Percentiles rank a stretch among this genome's conserved stretches.
phyloP scores from a whole-genome alignment of 2,329 filamentous ascomycete species.

The Clarireedia hainanense region DNA sequence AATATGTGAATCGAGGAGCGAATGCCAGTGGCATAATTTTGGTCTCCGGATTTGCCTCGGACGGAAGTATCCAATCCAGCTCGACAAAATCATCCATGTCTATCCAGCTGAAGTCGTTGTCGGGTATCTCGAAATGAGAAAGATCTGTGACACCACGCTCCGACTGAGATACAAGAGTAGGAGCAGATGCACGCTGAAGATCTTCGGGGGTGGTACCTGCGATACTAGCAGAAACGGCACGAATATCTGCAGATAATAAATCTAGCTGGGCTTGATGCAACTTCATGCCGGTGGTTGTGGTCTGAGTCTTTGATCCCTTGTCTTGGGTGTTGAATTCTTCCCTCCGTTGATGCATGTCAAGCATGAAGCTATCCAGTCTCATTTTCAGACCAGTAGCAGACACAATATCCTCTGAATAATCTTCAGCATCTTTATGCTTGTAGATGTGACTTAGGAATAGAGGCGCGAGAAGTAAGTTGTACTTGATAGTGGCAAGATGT shows the following conservation, averaged over 20 bases:
- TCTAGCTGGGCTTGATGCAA: conserved; percentile 94
- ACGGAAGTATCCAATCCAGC: conserved; percentile 89
- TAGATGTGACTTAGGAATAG: conserved; percentile 96
- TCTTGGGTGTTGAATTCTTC: conserved; percentile 84
- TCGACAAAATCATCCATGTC: conserved; percentile 99
- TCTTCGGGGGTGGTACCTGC: conserved; percentile 71
- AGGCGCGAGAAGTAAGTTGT: conserved; percentile 85
- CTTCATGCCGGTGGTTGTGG: conserved; percentile 84
- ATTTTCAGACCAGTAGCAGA: conserved; percentile 96
- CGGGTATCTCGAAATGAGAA: conserved; percentile 88
- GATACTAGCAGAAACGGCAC: conserved; percentile 87
- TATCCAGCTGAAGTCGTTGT: conserved; percentile 93
- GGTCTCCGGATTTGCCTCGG: conserved; percentile 83
- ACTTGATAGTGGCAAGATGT: conserved; percentile 97
- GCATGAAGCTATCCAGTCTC: conserved; percentile 91
- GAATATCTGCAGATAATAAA: conserved; percentile 81
- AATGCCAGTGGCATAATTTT: conserved; percentile 89
- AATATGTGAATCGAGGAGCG: conserved; percentile 93
- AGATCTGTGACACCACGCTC: conserved; percentile 58
- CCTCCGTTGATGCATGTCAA: conserved; percentile 88
- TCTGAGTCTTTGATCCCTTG: conserved; percentile 66
- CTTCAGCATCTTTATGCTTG: conserved; percentile 93
- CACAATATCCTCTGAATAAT: conserved; percentile 68
- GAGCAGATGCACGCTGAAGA: conserved; percentile 50
- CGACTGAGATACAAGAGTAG: conserved; percentile 43